Conservation (phyloP, 2,329 filamentous ascomycete species). For the Aspergillus sp. region DNA sequence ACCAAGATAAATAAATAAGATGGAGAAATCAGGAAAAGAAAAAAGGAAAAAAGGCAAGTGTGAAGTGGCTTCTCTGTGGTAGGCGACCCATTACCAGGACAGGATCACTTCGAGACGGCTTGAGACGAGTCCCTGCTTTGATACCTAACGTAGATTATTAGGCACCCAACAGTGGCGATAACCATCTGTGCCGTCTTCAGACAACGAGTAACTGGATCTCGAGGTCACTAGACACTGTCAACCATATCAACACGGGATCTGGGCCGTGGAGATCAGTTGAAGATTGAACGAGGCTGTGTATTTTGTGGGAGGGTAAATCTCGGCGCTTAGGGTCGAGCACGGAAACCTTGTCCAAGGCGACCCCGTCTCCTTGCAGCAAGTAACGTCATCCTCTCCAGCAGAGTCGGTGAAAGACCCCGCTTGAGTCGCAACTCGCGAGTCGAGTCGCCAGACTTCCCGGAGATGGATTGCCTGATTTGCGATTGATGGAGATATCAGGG, state of each 20-base stretch:
- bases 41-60: background rate
- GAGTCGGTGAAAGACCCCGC: conserved; percentile 6
- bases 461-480: conserved; percentile 3
- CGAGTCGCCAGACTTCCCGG: background rate
- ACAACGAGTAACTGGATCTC: background rate
- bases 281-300: conserved; percentile 4
- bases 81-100: background rate
- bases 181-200: background rate
- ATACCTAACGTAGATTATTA: conserved; percentile 2
- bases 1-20: conserved; percentile 4
- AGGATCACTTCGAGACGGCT: background rate
- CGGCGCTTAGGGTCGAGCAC: background rate
- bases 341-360: background rate
- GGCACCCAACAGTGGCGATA: background rate
- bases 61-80: background rate
- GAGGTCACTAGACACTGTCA: background rate
- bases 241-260: background rate
- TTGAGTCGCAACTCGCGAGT: background rate
- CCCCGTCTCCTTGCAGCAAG: conserved; percentile 1
- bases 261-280: background rate
- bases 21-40: background rate
- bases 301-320: background rate
- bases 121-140: background rate
- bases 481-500: background rate
- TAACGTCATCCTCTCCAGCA: background rate